Conservation (phyloP, 306 rosid species). For the Cercis canadensis region DNA sequence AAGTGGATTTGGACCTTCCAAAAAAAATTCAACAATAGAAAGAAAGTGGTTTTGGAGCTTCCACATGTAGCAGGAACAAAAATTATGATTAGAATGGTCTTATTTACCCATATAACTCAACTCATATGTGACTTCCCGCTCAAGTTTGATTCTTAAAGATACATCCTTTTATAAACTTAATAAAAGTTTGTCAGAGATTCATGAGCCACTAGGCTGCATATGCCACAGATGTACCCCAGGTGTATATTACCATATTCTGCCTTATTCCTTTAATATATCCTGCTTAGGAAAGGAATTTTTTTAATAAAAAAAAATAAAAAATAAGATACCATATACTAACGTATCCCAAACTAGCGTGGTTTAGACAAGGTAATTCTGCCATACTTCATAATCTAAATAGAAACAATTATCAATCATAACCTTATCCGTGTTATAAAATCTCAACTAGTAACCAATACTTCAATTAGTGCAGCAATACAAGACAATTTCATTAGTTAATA, state of each 20-base stretch:
- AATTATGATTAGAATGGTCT: neutral
- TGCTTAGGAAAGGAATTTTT: neutral
- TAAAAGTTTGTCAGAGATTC: constrained; percentile 14
- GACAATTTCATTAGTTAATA: neutral
- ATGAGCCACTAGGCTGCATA: constrained; percentile 9
- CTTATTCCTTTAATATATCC: neutral
- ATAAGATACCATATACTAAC: constrained; percentile 3
- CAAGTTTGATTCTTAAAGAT: too few species aligned
- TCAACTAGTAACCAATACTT: too few species aligned
- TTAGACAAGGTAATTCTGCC: constrained; percentile 21
- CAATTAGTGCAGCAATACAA: neutral
- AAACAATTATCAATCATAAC: neutral
- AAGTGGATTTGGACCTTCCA: too few species aligned
- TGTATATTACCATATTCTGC: neutral
- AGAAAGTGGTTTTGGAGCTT: neutral
- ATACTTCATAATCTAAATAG: neutral
- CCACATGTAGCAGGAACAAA: too few species aligned
- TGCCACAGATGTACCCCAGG: constrained; percentile 1
- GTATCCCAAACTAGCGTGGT: neutral
- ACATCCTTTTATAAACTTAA: too few species aligned
- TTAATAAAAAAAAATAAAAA: too few species aligned
- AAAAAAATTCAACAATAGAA: constrained; percentile 1
- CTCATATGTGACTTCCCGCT: neutral
- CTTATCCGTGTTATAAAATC: too few species aligned
- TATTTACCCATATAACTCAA: constrained; percentile 18